A percentile compares a stretch with the other conserved stretches of the same genome.
phyloP scores from a whole-genome alignment of 306 rosid genomes.

The Quercus variabilis region DNA sequence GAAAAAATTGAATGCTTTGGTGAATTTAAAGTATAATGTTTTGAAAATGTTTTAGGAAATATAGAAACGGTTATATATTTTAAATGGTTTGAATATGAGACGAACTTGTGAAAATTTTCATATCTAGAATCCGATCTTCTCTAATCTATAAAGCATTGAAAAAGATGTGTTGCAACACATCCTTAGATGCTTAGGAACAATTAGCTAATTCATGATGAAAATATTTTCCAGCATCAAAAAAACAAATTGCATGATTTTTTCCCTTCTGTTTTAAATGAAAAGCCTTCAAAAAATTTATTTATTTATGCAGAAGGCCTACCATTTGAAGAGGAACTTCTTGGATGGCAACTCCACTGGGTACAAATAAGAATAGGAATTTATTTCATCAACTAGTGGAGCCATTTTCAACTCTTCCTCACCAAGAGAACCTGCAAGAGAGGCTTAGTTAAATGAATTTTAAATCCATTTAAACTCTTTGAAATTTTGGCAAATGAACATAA shows the following conservation, averaged over 20 bases:
- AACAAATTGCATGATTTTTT: not conserved
- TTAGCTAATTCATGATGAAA: not conserved
- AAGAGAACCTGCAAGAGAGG: conserved; percentile 50
- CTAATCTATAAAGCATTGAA: not conserved
- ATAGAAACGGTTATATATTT: not conserved
- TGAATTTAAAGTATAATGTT: not conserved
- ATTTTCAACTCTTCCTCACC: conserved; percentile 66
- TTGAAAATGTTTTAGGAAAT: not conserved
- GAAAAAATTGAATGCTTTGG: not conserved
- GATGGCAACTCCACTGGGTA: conserved; percentile 81
- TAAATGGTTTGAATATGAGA: not conserved
- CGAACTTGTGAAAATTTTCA: not conserved
- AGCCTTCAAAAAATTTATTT: not conserved
- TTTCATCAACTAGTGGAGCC: conserved; percentile 63
- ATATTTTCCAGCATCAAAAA: not conserved
- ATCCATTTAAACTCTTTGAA: no score
- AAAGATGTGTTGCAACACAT: not conserved
- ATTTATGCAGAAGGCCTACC: conserved; percentile 42
- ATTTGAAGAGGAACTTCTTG: conserved; percentile 62
- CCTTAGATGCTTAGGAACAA: not conserved
- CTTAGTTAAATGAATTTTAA: not conserved
- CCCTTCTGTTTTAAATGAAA: not conserved
- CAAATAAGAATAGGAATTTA: conserved; percentile 74
- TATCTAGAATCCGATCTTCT: not conserved
- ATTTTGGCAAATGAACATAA: not conserved